Base-by-base conservation (phyloP, 495 filamentous ascomycete species). In the Geopyxis carbonaria region DNA sequence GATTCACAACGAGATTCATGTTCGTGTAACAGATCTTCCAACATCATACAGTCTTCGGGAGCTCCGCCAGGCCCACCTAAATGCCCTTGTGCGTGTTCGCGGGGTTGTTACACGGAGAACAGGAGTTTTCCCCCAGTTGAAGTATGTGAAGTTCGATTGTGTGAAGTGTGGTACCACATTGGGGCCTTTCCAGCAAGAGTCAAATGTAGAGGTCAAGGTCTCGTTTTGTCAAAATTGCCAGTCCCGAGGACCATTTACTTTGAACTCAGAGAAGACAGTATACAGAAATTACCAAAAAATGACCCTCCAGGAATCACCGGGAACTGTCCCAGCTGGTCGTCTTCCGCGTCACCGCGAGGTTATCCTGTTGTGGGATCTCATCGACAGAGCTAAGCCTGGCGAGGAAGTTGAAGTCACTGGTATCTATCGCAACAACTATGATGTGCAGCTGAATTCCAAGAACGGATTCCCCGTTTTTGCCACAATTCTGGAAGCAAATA, bases 391-490 rank as follows among this genome's bases (percentile, higher is more conserved):
- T 28, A 99, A 95, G 61, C 91, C 91, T 14, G 91, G 91, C 45
- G 91, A 99, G 59, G 91, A 99, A 55, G 78, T 99, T 38, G 91
- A 95, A 53, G 75, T 99, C 14, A 95, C 85, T 14, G 91, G 91
- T 46, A 78, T 94, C 51, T 99, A 99, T 61, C 80, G 85, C 46
- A 99, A 99, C 65, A 94, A 84, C 66, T 99, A 93, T 55, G 84
- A 93, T 56, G 89, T 87, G 1, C 82, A 91, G 51, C 69, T 99
- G 20, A 99, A 99, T 64, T 93, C 93, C 62, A 89, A 86, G 60
- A 99, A 95, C 57, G 91, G 91, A 16, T 99, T 99, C 64, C 91
- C 91, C 2, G 91, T 99, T 42, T 99, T 99, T 51, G 85, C 91
- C 18, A 99, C 91, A 0, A 84, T 95, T 36, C 70, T 99, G 13